Base-by-base conservation (phyloP, 2,329 filamentous ascomycete species). In the Fusarium sp. region DNA sequence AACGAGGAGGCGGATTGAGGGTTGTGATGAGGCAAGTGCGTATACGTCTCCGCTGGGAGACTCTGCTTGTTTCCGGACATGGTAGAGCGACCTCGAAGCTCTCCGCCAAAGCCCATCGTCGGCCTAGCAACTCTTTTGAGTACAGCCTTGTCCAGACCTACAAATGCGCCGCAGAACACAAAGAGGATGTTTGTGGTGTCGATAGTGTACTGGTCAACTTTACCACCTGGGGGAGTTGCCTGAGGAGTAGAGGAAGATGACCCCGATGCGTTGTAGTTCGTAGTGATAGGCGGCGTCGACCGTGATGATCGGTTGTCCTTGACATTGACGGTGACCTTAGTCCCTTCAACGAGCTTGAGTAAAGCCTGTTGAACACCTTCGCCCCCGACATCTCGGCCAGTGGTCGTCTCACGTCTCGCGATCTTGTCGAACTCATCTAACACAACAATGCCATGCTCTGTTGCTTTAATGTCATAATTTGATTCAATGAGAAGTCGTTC, bases 371-470 rank as follows among this genome's bases (percentile, higher is more conserved):
- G 96, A 0, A 98, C 96, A 55, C 96, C 96, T 82, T 98, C 96
- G 23, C 96, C 96, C 20, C 94, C 93, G 4, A 99, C 96, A 76
- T 99, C 96, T 73, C 97, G 92, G 21, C 94, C 95, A 64, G 97
- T 94, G 65, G 89, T 89, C 18, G 94, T 92, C 77, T 96, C 95
- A 27, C 93, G 90, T 40, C 92, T 93, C 3, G 96, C 94, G 62
- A 98, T 94, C 82, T 99, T 99, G 83, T 99, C 96, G 58, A 99
- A 93, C 81, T 99, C 96, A 74, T 99, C 96, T 21, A 99, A 85
- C 59, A 97, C 96, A 48, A 99, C 93, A 59, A 99, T 98, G 7
- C 96, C 96, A 55, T 93, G 89, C 78, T 99, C 95, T 10, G 94
- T 91, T 57, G 91, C 89, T 62, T 90, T 89, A 28, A 96, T 88